Percentiles rank a stretch among this genome's conserved stretches.
Conservation (phyloP, 2,329 filamentous ascomycete species). For the Ascochyta rabiei region DNA sequence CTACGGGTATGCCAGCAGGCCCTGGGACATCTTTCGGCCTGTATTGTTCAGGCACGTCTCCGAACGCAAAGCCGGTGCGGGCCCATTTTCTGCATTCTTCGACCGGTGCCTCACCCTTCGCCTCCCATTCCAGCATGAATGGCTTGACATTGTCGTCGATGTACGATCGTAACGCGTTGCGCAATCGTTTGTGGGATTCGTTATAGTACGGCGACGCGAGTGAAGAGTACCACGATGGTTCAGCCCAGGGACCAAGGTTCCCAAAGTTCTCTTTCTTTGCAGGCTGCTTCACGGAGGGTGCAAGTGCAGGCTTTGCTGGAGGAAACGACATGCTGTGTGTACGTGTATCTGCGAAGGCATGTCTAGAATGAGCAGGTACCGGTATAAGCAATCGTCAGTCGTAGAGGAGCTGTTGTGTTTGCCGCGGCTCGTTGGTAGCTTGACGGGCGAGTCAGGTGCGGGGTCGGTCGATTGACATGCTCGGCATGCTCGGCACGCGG, state of each 20-base stretch:
- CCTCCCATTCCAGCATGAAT: slow-evolving; percentile 68
- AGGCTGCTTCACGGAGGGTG: slow-evolving; percentile 25
- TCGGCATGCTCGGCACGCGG: neutral
- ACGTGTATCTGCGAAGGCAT: neutral
- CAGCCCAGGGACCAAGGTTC: slow-evolving; percentile 52
- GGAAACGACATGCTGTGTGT: slow-evolving; percentile 16
- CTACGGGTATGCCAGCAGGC: slow-evolving; percentile 46
- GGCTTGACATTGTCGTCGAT: slow-evolving; percentile 65
- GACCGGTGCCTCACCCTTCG: slow-evolving; percentile 55
- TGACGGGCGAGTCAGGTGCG: slow-evolving; percentile 11
- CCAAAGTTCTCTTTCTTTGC: slow-evolving; percentile 40
- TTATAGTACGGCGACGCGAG: slow-evolving; percentile 68
- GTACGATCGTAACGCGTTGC: slow-evolving; percentile 63
- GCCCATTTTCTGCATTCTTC: slow-evolving; percentile 50
- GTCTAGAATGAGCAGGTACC: neutral
- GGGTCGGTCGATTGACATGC: slow-evolving; percentile 7
- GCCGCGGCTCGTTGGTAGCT: slow-evolving; percentile 15
- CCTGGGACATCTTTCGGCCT: slow-evolving; percentile 48
- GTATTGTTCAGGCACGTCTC: slow-evolving; percentile 53
- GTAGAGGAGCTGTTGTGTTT: slow-evolving; percentile 4
- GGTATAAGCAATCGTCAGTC: slow-evolving; percentile 2
- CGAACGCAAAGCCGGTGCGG: slow-evolving; percentile 51
- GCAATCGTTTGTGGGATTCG: slow-evolving; percentile 64
- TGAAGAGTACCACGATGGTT: slow-evolving; percentile 55
- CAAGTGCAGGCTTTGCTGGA: slow-evolving; percentile 17